A percentile compares a stretch with the other conserved stretches of the same genome.
These are phyloP conservation scores for Berberis thunbergii DNA, from an alignment of 164 flowering plant species.

Conservation along the genomic window DNA sequence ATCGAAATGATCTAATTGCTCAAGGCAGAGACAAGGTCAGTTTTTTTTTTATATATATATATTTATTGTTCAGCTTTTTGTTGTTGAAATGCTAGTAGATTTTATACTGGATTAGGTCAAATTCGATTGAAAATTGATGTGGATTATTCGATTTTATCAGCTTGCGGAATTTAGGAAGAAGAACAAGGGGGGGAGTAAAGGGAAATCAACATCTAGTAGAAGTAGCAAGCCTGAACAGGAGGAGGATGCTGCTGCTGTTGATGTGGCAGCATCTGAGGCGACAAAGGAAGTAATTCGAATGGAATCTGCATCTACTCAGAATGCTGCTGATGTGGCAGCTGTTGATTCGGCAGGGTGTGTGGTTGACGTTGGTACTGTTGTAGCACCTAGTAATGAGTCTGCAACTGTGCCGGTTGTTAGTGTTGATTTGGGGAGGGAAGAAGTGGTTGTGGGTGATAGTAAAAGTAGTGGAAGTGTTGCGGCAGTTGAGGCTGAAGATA, in stretches of 20 bases:
- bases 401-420: too few species aligned
- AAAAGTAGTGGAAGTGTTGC: constrained; percentile 7
- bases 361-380: background rate
- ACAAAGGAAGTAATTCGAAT: constrained; percentile 7
- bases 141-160: constrained; percentile 20
- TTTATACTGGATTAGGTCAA: background rate
- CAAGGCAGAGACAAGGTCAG: too few species aligned
- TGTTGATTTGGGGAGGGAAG: background rate
- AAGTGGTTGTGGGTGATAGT: background rate
- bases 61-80: too few species aligned
- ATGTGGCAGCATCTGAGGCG: constrained; percentile 3
- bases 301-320: constrained; percentile 9
- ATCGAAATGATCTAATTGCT: too few species aligned
- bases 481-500: constrained; percentile 11
- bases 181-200: constrained; percentile 46
- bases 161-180: constrained; percentile 85
- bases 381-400: background rate
- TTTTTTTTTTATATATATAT: too few species aligned
- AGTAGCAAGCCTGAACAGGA: constrained; percentile 38
- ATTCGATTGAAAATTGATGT: background rate
- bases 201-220: constrained; percentile 41
- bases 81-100: too few species aligned
- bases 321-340: constrained; percentile 10
- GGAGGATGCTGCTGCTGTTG: constrained; percentile 16
- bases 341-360: constrained; percentile 1